Conservation (phyloP, 305 asterid species). For the Fraxinus velutina region DNA sequence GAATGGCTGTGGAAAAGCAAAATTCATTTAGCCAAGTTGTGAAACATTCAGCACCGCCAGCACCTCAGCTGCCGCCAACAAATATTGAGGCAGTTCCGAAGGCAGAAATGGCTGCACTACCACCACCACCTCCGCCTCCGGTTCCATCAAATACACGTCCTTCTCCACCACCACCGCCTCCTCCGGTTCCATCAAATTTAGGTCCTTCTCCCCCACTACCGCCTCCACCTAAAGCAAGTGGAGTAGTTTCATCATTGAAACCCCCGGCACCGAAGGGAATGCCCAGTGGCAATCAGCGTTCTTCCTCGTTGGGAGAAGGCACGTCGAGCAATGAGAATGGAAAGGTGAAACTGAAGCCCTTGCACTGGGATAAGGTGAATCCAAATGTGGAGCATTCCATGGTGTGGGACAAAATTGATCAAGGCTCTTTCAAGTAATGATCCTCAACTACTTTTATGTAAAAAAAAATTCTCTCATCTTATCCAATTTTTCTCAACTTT, state of each 20-base stretch:
- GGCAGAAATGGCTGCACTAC: slow-evolving; percentile 31
- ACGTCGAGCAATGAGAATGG: slow-evolving; percentile 34
- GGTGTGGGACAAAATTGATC: slow-evolving; percentile 91
- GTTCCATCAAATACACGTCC: not conserved
- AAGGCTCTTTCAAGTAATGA: slow-evolving; percentile 91
- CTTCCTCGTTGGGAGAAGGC: slow-evolving; percentile 37
- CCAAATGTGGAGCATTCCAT: slow-evolving; percentile 72
- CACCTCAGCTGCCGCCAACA: slow-evolving; percentile 29
- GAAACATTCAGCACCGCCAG: slow-evolving; percentile 25
- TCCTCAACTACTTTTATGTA: not conserved
- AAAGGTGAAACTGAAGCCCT: slow-evolving; percentile 69
- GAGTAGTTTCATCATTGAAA: slow-evolving; percentile 27
- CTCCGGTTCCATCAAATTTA: slow-evolving; percentile 30
- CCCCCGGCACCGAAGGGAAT: slow-evolving; percentile 37
- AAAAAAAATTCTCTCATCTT: not conserved
- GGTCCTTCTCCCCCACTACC: slow-evolving; percentile 45
- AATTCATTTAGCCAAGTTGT: slow-evolving; percentile 24
- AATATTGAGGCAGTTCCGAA: slow-evolving; percentile 14
- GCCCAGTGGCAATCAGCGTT: slow-evolving; percentile 17
- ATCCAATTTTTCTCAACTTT: not conserved
- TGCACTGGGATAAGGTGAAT: slow-evolving; percentile 96
- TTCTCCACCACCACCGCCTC: slow-evolving; percentile 40
- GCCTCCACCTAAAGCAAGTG: slow-evolving; percentile 36
- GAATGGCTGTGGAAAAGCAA: slow-evolving; percentile 29
- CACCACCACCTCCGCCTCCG: slow-evolving; percentile 14